Base-by-base conservation (phyloP, 208 protist species). In the Crithidia expoeki region DNA sequence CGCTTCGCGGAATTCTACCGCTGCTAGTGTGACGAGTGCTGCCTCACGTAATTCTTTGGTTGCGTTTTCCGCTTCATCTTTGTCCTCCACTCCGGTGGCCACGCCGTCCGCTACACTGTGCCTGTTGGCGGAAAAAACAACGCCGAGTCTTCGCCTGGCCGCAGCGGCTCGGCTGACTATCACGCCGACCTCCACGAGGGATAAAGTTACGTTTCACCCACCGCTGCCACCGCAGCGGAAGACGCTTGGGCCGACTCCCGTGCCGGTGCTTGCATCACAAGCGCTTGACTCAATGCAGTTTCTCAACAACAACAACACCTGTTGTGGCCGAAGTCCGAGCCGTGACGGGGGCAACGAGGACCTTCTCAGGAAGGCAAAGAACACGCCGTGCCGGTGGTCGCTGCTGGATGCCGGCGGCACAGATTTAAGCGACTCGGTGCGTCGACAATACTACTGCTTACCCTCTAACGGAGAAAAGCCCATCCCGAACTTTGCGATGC, bases 401-500 rank as follows among this genome's bases (percentile, higher is more conserved):
- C 28, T 62, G 58, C 53, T 57, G 42, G 47, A 56, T n/a, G 60
- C 12, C 6, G 27, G 27, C 14, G 42, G 3, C 21, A 36, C 4
- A 2, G 25, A 27, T n/a, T 21, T 55, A 25, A 49, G 52, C 25
- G 33, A 68, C 44, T 62, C 69, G 12, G 53, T 58, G 23, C 53
- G 46, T 14, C 52, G 52, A 23, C 23, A 42, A 30, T 63, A 68
- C 60, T 67, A 63, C 53, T 56, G 32, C 34, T 32, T 51, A 7
- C 53, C 52, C 19, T 44, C 28, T 0, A 16, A 6, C 7, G 36
- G 47, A 0, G 53, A 68, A 0, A 50, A 6, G 9, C 47, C 46
- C 9, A 50, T 57, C 30, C 53, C 61, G 0, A 47, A 0, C 33
- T 68, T 75, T 50, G 40, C 52, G 23, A 42, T 52, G 6, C 19